These are phyloP conservation scores for Rhodotorula graminis DNA, from an alignment of 768 basidiomycete genomes.

Conservation along the genomic window DNA sequence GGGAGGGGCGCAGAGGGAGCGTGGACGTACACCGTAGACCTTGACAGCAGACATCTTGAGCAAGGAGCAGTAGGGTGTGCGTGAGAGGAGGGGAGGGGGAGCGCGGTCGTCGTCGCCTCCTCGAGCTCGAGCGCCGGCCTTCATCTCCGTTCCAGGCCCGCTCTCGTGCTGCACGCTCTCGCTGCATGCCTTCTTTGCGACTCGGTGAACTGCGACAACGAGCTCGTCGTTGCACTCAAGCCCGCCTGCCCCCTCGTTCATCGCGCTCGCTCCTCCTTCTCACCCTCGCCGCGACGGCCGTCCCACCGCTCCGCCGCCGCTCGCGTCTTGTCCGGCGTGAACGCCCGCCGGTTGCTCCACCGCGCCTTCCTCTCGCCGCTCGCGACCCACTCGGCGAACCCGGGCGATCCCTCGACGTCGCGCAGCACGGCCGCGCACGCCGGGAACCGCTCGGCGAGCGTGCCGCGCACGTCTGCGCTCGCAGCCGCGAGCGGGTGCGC, in stretches of 20 bases:
- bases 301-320: background rate
- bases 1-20: background rate
- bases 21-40: constrained; percentile 29
- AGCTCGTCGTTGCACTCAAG: no score
- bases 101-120: background rate
- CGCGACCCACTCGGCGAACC: background rate
- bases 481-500: background rate
- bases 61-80: background rate
- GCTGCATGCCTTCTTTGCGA: no score
- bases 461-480: background rate
- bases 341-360: background rate
- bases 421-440: background rate
- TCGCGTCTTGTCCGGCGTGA: background rate
- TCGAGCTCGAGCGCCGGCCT: background rate
- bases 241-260: background rate
- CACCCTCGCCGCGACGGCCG: background rate
- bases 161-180: no score
- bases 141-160: no score
- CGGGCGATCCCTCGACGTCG: background rate
- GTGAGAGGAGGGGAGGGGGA: background rate
- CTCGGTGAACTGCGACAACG: no score
- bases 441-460: background rate
- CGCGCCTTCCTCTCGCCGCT: background rate
- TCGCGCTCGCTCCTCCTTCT: background rate
- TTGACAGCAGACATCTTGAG: constrained; percentile 18